phyloP scores from a whole-genome alignment of 306 rosid species.

The Cucurbita pepo region DNA sequence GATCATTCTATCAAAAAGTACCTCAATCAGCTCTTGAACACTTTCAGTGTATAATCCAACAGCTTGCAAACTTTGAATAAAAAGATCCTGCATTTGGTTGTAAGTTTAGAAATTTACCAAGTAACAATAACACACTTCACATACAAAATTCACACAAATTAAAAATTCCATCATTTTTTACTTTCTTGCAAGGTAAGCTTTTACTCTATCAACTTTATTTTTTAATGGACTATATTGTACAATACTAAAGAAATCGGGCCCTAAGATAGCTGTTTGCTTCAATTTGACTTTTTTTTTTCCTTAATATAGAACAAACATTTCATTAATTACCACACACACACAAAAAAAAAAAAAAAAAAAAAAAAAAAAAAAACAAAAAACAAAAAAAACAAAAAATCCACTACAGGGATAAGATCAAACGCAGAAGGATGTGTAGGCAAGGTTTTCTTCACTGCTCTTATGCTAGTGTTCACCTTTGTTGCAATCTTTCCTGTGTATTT shows the following conservation, averaged over 20 bases:
- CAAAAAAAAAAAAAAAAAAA: background rate
- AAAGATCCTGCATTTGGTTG: conserved; percentile 56
- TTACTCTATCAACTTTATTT: background rate
- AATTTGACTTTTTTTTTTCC: background rate
- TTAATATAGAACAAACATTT: background rate
- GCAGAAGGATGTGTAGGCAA: background rate
- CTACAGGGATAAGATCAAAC: background rate
- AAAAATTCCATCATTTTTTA: background rate
- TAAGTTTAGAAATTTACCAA: background rate
- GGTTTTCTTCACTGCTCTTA: background rate
- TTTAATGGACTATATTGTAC: background rate
- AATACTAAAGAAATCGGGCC: background rate
- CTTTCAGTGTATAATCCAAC: conserved; percentile 49
- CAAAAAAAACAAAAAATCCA: background rate
- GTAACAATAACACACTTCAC: background rate
- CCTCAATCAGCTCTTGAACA: conserved; percentile 56
- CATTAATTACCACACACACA: background rate
- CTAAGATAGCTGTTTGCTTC: background rate
- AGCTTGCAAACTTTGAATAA: conserved; percentile 64
- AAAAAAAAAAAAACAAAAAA: background rate
- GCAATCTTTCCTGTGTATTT: too few species aligned
- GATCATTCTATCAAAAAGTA: conserved; percentile 17
- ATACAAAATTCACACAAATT: background rate
- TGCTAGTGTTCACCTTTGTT: background rate
- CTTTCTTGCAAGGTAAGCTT: background rate